phyloP scores from a whole-genome alignment of 768 basidiomycete species.

The Panaeolus papilionaceus region DNA sequence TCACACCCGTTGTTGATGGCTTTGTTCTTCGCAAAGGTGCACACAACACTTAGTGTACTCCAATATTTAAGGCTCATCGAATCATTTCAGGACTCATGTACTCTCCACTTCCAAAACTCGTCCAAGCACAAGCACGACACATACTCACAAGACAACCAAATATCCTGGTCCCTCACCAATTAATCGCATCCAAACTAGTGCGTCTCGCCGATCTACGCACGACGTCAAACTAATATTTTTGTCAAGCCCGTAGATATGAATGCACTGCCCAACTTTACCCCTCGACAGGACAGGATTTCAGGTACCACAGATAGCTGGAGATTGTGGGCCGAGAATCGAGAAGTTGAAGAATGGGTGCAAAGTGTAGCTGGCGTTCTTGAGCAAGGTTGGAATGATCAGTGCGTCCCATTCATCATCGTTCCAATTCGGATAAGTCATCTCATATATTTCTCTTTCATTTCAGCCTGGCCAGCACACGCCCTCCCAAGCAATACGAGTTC shows the following conservation, averaged over 20 bases:
- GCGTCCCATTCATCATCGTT: slow-evolving; percentile 30
- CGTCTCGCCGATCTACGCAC: slow-evolving; percentile 19
- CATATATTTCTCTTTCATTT: background rate
- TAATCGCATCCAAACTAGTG: slow-evolving; percentile 84
- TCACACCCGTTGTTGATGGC: slow-evolving; percentile 96
- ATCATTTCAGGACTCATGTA: slow-evolving; percentile 70
- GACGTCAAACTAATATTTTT: slow-evolving; percentile 16
- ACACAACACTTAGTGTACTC: background rate
- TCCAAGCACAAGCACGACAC: slow-evolving; percentile 81
- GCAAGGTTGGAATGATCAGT: slow-evolving; percentile 91
- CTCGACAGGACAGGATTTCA: slow-evolving; percentile 76
- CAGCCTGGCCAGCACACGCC: slow-evolving; percentile 65
- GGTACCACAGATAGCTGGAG: slow-evolving; percentile 86
- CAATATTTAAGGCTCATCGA: background rate
- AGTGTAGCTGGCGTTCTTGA: slow-evolving; percentile 86
- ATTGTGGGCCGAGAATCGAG: slow-evolving; percentile 76
- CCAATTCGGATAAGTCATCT: background rate
- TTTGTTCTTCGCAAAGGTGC: slow-evolving; percentile 95
- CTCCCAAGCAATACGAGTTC: slow-evolving; percentile 86
- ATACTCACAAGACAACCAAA: slow-evolving; percentile 56
- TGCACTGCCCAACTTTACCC: slow-evolving; percentile 64
- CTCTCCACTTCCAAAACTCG: slow-evolving; percentile 78
- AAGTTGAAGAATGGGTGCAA: slow-evolving; percentile 96
- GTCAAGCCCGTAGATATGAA: slow-evolving; percentile 77
- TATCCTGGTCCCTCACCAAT: slow-evolving; percentile 79